Base-by-base conservation (phyloP, 1,284 basidiomycete genomes). In the Leccinum subrobustum region DNA sequence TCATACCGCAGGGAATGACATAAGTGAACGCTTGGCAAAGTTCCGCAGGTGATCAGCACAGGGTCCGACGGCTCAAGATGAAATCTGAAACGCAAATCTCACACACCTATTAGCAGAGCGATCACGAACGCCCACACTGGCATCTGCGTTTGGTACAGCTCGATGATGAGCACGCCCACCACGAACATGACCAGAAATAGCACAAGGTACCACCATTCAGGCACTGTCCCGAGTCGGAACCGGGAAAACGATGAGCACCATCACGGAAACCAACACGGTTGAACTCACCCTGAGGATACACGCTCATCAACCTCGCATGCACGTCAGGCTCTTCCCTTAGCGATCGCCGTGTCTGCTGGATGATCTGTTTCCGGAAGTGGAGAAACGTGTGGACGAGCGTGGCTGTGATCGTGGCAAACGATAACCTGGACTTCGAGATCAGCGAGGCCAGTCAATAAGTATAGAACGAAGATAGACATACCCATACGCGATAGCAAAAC, bases 321-420 rank as follows among this genome's bases (percentile, higher is more conserved):
- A 93, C 82, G 68, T 93, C 91, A n/a, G 89, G 84, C 64, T 88
- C 83, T 64, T 90, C 88, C 9, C 78, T 67, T 62, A 85, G 71
- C 35, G 83, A 80, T 29, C 82, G 77, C 18, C 86, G 71, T 4
- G 80, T 78, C 58, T 82, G 81, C 6, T 62, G 69, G 78, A 80
- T 83, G 52, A 93, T 86, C 58, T 85, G 80, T 62, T 84, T 83
- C 18, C 90, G 85, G 76, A 89, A 89, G 68, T 86, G 86, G 6
- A 95, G 77, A 3, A 79, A 70, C 0, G 89, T 83, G 67, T 94
- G 91, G 9, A 83, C 83, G 64, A 93, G 71, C 1, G 88, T 82
- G 0, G 86, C 81, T 55, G 88, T 87, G 33, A 89, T 78, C 3
- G 84, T 78, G 1, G 87, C 88, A 68, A 92, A 90, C n/a, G 74